Percentiles rank a stretch among this genome's conserved stretches.
These are phyloP conservation scores for Fusarium verrucosum DNA, from an alignment of 2,329 filamentous ascomycete species.

Conservation along the genomic window DNA sequence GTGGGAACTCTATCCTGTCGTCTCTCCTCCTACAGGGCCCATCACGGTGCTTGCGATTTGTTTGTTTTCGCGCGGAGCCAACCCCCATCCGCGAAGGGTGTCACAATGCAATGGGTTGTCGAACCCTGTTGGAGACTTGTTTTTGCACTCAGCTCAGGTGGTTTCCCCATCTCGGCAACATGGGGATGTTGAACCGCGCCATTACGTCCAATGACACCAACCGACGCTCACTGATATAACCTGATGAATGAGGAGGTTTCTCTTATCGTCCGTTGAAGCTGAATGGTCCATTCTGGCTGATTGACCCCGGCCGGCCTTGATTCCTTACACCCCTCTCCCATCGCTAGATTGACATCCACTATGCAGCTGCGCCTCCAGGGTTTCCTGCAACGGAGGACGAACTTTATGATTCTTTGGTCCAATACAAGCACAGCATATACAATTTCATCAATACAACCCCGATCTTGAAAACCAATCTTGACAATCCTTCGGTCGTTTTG, in stretches of 20 bases:
- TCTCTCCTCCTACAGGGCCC: constrained; percentile 5
- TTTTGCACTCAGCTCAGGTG: constrained; percentile 16
- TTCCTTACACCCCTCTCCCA: constrained; percentile 20
- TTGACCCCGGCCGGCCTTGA: constrained; percentile 1
- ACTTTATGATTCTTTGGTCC: constrained; percentile 13
- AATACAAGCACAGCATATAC: background rate
- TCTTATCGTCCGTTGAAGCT: constrained; percentile 6
- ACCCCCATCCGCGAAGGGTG: constrained; percentile 25
- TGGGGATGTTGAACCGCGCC: background rate
- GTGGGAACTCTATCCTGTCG: constrained; percentile 30
- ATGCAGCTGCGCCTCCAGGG: constrained; percentile 18
- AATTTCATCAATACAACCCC: constrained; percentile 12
- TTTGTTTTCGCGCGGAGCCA: constrained; percentile 28
- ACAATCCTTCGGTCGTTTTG: constrained; percentile 36
- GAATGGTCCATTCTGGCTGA: constrained; percentile 5
- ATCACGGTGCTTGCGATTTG: constrained; percentile 6
- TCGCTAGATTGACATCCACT: constrained; percentile 35
- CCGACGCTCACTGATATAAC: constrained; percentile 22
- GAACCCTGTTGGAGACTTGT: constrained; percentile 18
- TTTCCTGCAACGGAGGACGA: constrained; percentile 16
- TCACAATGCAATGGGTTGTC: constrained; percentile 8
- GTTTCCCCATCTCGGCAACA: constrained; percentile 13
- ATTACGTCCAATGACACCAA: constrained; percentile 16
- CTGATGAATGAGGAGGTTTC: constrained; percentile 16
- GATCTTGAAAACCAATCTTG: constrained; percentile 2